These are phyloP conservation scores for Rhododendron henanense DNA, from an alignment of 148 eudicot genomes.

Conservation along the genomic window DNA sequence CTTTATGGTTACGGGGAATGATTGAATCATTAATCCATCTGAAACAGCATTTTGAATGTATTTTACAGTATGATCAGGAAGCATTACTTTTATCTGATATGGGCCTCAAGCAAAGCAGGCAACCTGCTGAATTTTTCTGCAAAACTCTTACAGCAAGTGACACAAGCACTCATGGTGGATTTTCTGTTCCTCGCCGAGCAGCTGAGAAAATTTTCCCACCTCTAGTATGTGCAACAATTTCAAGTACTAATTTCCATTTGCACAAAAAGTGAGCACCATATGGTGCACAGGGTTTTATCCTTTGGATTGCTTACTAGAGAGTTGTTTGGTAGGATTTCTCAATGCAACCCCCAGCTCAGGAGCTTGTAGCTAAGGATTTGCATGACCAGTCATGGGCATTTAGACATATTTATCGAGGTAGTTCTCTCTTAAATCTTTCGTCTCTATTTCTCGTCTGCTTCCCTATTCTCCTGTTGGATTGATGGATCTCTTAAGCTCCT, in stretches of 20 bases:
- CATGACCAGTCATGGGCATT: constrained; percentile 96
- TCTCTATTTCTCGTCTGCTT: not conserved
- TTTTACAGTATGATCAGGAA: constrained; percentile 81
- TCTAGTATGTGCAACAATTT: constrained; percentile 43
- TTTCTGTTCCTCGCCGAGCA: constrained; percentile 95
- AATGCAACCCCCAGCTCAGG: constrained; percentile 99
- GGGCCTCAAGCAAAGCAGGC: constrained; percentile 88
- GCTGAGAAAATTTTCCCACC: constrained; percentile 99
- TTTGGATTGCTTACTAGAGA: constrained; percentile 31
- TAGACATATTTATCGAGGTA: constrained; percentile 92
- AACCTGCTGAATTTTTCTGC: constrained; percentile 95
- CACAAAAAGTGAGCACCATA: not conserved
- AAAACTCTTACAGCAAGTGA: constrained; percentile 99
- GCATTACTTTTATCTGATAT: constrained; percentile 86
- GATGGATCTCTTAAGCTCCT: not conserved
- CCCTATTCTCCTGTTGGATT: not conserved
- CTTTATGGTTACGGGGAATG: not conserved
- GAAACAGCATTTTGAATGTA: constrained; percentile 10
- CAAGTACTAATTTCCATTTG: not conserved
- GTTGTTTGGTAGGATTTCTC: constrained; percentile 67
- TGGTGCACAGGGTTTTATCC: not conserved
- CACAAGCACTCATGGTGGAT: constrained; percentile 98
- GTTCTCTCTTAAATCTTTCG: not conserved
- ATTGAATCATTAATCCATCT: constrained; percentile 2
- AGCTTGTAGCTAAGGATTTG: constrained; percentile 85